Percentiles rank a stretch among this genome's conserved stretches.
Evolutionary conservation across 2,329 filamentous ascomycete species (phyloP).

Genomic region (Cadophora luteo-olivacea): DNA sequence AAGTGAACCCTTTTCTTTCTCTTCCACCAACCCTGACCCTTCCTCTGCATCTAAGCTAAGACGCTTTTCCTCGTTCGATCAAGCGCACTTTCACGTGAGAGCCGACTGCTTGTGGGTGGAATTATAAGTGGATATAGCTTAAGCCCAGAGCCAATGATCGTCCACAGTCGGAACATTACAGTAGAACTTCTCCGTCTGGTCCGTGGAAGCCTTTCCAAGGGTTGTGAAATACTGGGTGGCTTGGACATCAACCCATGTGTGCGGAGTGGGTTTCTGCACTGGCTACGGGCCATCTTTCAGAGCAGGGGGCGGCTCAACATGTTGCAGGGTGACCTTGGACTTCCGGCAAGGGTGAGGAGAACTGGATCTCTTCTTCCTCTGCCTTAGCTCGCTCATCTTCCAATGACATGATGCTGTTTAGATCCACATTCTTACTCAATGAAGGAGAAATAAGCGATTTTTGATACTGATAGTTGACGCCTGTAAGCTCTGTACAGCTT

Average conservation of each 20-base stretch:
- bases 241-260: background rate
- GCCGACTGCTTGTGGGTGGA: background rate
- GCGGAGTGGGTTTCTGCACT: background rate
- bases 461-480: background rate
- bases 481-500: background rate
- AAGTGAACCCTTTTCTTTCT: background rate
- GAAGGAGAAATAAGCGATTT: slow-evolving; percentile 17
- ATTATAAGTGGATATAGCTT: background rate
- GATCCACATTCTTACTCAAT: slow-evolving; percentile 5
- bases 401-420: background rate
- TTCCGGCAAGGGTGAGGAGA: background rate
- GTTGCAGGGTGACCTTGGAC: background rate
- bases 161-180: background rate
- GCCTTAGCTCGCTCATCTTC: slow-evolving; percentile 1
- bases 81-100: background rate
- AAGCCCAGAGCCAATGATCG: background rate
- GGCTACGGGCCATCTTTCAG: background rate
- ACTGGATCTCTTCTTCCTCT: background rate
- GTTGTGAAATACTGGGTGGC: background rate
- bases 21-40: background rate
- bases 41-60: too few relatives aligned
- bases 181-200: background rate
- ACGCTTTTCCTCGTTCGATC: background rate
- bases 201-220: background rate
- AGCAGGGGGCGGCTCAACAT: background rate